Conservation (phyloP, 345 rosid species). For the Gossypium mustelinum region DNA sequence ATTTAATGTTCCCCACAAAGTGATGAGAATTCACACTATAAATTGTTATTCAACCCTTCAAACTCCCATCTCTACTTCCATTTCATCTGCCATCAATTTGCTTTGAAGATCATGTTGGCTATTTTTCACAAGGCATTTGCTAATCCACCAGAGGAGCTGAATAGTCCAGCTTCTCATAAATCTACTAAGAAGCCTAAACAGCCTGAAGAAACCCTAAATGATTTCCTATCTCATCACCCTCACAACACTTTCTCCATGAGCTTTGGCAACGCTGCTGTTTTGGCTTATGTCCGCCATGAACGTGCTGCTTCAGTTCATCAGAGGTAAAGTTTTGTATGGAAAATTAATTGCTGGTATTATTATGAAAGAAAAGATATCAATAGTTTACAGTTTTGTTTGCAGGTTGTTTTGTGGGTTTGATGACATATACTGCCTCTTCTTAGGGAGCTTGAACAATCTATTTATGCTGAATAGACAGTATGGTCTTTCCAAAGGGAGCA, state of each 20-base stretch:
- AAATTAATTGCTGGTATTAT: background rate
- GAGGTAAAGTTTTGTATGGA: constrained; percentile 35
- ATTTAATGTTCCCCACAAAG: background rate
- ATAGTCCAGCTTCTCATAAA: constrained; percentile 67
- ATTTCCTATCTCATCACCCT: constrained; percentile 54
- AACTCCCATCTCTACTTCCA: background rate
- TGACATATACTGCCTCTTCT: constrained; percentile 73
- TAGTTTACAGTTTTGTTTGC: constrained; percentile 16
- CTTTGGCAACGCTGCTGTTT: constrained; percentile 65
- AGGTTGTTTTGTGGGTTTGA: constrained; percentile 80
- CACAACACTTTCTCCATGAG: constrained; percentile 56
- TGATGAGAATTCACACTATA: background rate
- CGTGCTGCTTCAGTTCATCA: constrained; percentile 31
- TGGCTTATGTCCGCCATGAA: constrained; percentile 54
- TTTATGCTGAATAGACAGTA: constrained; percentile 62
- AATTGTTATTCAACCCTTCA: background rate
- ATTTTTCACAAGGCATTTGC: constrained; percentile 72
- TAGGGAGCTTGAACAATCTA: constrained; percentile 68
- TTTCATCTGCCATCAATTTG: background rate
- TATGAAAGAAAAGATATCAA: background rate
- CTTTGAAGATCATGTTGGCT: constrained; percentile 59
- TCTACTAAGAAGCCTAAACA: constrained; percentile 47
- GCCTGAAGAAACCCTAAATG: constrained; percentile 60
- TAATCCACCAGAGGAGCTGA: constrained; percentile 87
- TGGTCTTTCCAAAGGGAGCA: constrained; percentile 63